Percentiles rank a stretch among this genome's conserved stretches.
Conservation (phyloP, 2,329 filamentous ascomycete genomes). For the Raffaelea albimanens region DNA sequence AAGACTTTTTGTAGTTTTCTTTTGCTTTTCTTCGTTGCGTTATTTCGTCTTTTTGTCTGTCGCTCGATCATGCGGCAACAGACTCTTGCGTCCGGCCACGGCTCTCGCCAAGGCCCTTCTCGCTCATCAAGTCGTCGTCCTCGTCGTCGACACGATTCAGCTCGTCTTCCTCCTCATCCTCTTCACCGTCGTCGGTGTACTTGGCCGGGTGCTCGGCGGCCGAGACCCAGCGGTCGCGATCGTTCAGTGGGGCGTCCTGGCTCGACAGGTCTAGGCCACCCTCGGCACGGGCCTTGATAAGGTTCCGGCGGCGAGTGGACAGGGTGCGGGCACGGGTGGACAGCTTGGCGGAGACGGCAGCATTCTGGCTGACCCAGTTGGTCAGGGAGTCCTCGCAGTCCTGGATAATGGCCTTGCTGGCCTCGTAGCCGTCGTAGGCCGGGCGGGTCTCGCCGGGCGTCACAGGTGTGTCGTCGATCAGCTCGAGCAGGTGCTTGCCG, state of each 20-base stretch:
- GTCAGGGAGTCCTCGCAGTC: slow-evolving; percentile 96
- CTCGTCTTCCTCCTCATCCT: slow-evolving; percentile 43
- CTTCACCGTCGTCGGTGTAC: slow-evolving; percentile 57
- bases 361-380: slow-evolving; percentile 91
- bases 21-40: background rate
- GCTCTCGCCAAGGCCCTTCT: slow-evolving; percentile 34
- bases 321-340: slow-evolving; percentile 81
- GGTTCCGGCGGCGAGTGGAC: slow-evolving; percentile 72
- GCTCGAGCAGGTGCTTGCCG: slow-evolving; percentile 94
- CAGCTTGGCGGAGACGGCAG: slow-evolving; percentile 77
- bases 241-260: slow-evolving; percentile 72
- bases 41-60: background rate
- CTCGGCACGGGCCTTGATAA: slow-evolving; percentile 58
- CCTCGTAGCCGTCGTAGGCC: slow-evolving; percentile 96
- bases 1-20: background rate
- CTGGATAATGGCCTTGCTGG: slow-evolving; percentile 97
- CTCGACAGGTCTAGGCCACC: slow-evolving; percentile 73
- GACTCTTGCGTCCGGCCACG: slow-evolving; percentile 46
- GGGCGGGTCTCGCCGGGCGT: slow-evolving; percentile 93
- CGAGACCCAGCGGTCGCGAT: slow-evolving; percentile 76
- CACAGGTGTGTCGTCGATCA: slow-evolving; percentile 93
- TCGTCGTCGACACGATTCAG: slow-evolving; percentile 19
- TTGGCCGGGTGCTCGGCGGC: slow-evolving; percentile 54
- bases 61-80: slow-evolving; percentile 29
- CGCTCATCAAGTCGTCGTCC: slow-evolving; percentile 14